Percentiles rank a stretch among this genome's conserved stretches.
These are phyloP conservation scores for Alnus rubra DNA, from an alignment of 306 rosid genomes.

Conservation along the genomic window DNA sequence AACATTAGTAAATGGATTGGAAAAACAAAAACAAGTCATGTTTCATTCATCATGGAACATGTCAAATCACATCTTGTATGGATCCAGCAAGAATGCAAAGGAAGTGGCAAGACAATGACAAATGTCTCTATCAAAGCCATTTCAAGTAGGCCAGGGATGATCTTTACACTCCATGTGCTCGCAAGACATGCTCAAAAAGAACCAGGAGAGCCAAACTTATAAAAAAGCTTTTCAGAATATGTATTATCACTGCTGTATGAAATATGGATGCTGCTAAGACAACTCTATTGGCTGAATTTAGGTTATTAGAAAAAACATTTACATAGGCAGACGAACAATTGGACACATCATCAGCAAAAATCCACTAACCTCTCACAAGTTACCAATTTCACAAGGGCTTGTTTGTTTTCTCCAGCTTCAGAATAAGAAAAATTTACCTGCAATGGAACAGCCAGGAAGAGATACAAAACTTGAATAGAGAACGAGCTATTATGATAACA, in stretches of 20 bases:
- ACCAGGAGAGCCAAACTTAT: slow-evolving; percentile 13
- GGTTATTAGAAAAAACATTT: slow-evolving; percentile 6
- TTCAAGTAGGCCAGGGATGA: not conserved
- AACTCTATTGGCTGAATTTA: not conserved
- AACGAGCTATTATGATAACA: not conserved
- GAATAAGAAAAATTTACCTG: slow-evolving; percentile 89
- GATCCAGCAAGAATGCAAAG: not conserved
- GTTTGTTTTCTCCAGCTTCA: slow-evolving; percentile 95
- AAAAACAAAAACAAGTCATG: slow-evolving; percentile 9
- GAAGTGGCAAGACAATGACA: not conserved
- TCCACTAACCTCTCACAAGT: slow-evolving; percentile 75
- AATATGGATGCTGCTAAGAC: slow-evolving; percentile 1
- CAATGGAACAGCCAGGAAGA: slow-evolving; percentile 20
- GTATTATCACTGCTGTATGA: slow-evolving; percentile 5
- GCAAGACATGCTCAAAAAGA: not conserved
- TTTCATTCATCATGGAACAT: slow-evolving; percentile 7
- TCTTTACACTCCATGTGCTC: not conserved
- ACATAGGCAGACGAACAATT: slow-evolving; percentile 11
- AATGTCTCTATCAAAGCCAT: too few relatives aligned
- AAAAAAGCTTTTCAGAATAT: not conserved
- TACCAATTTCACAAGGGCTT: slow-evolving; percentile 90
- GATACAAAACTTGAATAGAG: not conserved
- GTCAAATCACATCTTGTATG: too few relatives aligned
- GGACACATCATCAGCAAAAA: slow-evolving; percentile 12
- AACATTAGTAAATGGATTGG: not conserved